A percentile compares a stretch with the other conserved stretches of the same genome.
Evolutionary conservation across 345 rosid species (phyloP).

Genomic region (Lumnitzera racemosa): DNA sequence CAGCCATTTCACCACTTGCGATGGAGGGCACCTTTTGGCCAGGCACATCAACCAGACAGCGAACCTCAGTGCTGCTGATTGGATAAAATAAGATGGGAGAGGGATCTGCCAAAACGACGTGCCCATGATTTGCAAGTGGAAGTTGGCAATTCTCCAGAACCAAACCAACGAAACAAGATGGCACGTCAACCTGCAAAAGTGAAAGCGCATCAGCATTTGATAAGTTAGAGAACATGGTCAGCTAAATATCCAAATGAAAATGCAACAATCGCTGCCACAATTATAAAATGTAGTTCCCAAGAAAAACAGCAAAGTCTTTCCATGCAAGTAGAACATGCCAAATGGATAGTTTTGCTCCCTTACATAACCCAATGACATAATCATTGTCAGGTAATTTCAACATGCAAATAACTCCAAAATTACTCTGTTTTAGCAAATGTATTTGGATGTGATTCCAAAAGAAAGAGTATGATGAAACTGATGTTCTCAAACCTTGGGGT

Average conservation of each 20-base stretch:
- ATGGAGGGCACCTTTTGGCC: slow-evolving; percentile 54
- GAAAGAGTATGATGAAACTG: neutral
- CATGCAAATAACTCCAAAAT: neutral
- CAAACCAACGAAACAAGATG: slow-evolving; percentile 57
- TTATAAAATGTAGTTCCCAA: too few relatives aligned
- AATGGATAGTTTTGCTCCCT: too few relatives aligned
- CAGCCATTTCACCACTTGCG: slow-evolving; percentile 45
- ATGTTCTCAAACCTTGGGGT: slow-evolving; percentile 39
- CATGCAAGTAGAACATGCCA: too few relatives aligned
- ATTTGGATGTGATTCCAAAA: neutral
- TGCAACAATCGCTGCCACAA: neutral
- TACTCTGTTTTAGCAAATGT: neutral
- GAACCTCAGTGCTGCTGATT: slow-evolving; percentile 47
- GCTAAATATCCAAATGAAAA: too few relatives aligned
- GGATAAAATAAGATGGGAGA: slow-evolving; percentile 54
- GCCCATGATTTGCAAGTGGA: slow-evolving; percentile 48
- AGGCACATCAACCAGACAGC: slow-evolving; percentile 52
- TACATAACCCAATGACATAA: too few relatives aligned
- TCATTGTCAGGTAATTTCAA: neutral
- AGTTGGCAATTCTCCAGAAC: slow-evolving; percentile 56
- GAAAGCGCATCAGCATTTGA: neutral
- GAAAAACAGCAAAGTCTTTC: too few relatives aligned
- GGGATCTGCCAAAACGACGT: slow-evolving; percentile 44
- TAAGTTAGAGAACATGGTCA: too few relatives aligned
- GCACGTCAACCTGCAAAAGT: slow-evolving; percentile 44